Base-by-base conservation (phyloP, 345 rosid genomes). In the Populus tremula region DNA sequence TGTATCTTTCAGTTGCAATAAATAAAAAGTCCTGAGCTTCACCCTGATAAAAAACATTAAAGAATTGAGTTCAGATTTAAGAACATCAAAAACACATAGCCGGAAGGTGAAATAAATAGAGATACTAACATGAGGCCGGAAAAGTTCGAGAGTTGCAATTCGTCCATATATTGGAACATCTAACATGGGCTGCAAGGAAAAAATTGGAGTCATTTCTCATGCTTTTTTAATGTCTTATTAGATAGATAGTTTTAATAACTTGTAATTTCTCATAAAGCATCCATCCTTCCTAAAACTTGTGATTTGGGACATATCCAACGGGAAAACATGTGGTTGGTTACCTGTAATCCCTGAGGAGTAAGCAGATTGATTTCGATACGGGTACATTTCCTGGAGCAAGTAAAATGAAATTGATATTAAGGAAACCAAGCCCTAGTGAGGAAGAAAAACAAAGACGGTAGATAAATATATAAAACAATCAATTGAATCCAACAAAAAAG, bases 151-250 rank as follows among this genome's bases (percentile, higher is more conserved):
- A 0, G 94, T 96, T 2, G 97, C 94, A 79, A 96, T 96, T 87
- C 99, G 91, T 78, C 99, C 98, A 81, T 93, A 93, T 74, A 96
- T 84, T 18, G 97, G 98, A 72, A 93, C 98, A 75, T 96, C 98
- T 80, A 92, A 67, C 88, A 96, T 88, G 78, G 90, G 91, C 99
- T 95, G 92, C 85, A 84, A 8, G 69, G 53, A 35, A 70, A 43
- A 70, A 79, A 69, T 31, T 41, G 38, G 35, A 82, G n/a, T 68
- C 43, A 45, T 5, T 53, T 47, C 74, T 16, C 18, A 54, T 35
- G 18, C 65, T 53, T 41, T 20, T 23, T 67, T 35, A 8, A 61
- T 20, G 38, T 41, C 65, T 11, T 2, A 8, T 20, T 61, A 21
- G 12, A 56, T 47, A 47, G 16, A 11, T 13, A 13, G 50, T 47